These are phyloP conservation scores for Lithohypha guttulata DNA, from an alignment of 2,329 filamentous ascomycete genomes.

Conservation along the genomic window DNA sequence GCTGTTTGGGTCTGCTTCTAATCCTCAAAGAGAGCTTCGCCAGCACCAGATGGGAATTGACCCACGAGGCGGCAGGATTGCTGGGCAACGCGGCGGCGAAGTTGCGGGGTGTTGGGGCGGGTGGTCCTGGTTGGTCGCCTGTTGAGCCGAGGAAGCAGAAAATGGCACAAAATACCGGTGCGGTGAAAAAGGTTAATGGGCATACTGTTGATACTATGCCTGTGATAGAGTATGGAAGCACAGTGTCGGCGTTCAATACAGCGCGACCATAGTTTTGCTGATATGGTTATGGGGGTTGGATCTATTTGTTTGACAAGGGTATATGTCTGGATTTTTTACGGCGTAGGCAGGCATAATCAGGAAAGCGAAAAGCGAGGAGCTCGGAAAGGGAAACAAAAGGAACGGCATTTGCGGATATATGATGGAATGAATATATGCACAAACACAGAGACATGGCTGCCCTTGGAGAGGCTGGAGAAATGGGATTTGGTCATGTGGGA, in stretches of 20 bases:
- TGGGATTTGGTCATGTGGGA: no score
- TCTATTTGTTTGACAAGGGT: no score
- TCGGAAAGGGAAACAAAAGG: no score
- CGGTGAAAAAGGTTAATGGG: background rate
- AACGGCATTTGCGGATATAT: no score
- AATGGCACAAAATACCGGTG: background rate
- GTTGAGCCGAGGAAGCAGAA: background rate
- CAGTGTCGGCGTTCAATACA: slow-evolving; percentile 7
- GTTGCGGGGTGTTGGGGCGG: slow-evolving; percentile 27
- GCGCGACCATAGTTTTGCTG: slow-evolving; percentile 2
- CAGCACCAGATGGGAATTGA: slow-evolving; percentile 78
- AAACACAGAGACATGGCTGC: no score
- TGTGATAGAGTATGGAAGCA: slow-evolving; percentile 1
- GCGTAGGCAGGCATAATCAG: no score
- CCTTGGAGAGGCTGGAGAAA: no score
- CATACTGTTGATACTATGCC: background rate
- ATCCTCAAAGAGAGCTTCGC: slow-evolving; percentile 72
- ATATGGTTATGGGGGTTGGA: no score
- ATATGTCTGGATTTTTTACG: no score
- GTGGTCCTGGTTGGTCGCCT: background rate
- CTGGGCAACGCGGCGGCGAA: slow-evolving; percentile 69
- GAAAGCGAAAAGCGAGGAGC: no score
- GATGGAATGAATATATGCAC: no score
- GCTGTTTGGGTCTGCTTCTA: slow-evolving; percentile 69
- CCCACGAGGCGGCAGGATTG: slow-evolving; percentile 75